Evolutionary conservation across 75 land plant genomes (phyloP), one percentile per base, ranked within the genome.

Genomic region (Chamaecyparis obtusa): DNA sequence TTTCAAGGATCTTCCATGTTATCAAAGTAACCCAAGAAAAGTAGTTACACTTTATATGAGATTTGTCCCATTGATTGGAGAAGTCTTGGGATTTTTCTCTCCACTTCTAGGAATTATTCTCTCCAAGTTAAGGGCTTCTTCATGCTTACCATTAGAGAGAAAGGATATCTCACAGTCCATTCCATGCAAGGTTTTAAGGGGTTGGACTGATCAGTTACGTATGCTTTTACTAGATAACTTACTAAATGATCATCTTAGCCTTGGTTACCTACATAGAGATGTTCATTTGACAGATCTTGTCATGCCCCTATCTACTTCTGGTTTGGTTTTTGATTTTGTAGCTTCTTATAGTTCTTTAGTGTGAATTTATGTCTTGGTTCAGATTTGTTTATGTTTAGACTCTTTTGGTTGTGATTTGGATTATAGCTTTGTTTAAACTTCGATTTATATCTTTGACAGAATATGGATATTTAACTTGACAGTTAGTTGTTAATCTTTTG

Each of bases 71-170:
- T 89, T 95, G 83, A 86, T 94, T 30, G 99, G 99, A 64, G 99
- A 98, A 86, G 99, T 96, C 13, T 92, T 95, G 87, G 99, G 99
- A 1, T 96, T 98, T 87, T 98, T 98, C 87, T 92, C 93, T 75
- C 85, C 93, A 74, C 92, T 98, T 86, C 99, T 98, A 39, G 92
- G 93, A 37, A 86, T 96, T 93, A 94, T 98, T 72, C 83, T 94
- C 87, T 90, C 92, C 33, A 91, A 87, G 60, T 90, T 98, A 67
- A 92, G 96, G 32, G 82, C 89, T 87, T 88, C 90, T 32, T 89
- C 90, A 49, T 98, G 99, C 90, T 87, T 98, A 35, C 92, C 97
- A 83, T 85, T 94, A 36, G 99, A 98, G 86, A 96, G 94, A 33
- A 36, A 49, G 44, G 87, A 89, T 32, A 76, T 78, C 19, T 87